These are phyloP conservation scores for Flaveria sonorensis DNA, from an alignment of 129 eudicot species.

Conservation along the genomic window DNA sequence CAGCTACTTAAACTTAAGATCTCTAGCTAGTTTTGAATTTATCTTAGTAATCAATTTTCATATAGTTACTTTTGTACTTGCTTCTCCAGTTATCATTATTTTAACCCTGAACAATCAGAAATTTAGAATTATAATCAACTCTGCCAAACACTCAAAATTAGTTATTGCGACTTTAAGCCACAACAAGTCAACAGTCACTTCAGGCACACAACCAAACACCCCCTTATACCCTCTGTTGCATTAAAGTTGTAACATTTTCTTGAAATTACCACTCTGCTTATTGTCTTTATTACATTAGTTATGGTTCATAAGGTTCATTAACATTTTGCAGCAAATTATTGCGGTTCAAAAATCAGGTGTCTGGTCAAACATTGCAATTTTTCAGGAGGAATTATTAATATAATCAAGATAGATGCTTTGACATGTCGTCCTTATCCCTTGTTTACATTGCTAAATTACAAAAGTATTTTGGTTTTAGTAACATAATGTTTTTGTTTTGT, in stretches of 20 bases:
- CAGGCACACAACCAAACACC: neutral
- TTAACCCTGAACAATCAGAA: neutral
- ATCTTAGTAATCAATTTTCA: too few relatives aligned
- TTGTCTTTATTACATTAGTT: neutral
- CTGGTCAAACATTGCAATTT: slow-evolving; percentile 15
- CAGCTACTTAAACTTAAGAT: too few relatives aligned
- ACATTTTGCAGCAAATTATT: neutral
- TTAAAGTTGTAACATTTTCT: too few relatives aligned
- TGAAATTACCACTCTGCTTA: too few relatives aligned
- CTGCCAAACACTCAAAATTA: slow-evolving; percentile 3
- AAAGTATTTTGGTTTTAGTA: neutral
- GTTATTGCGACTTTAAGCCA: neutral
- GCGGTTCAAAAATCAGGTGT: neutral
- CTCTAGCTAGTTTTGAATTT: too few relatives aligned
- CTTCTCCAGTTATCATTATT: neutral
- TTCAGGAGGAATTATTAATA: neutral
- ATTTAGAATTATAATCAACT: neutral
- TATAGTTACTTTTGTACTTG: too few relatives aligned
- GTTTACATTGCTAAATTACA: neutral
- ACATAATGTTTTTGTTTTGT: neutral
- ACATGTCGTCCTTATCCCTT: slow-evolving; percentile 15
- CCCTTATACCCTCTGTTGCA: too few relatives aligned
- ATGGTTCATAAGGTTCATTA: neutral
- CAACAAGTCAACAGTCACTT: neutral
- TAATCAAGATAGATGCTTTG: slow-evolving; percentile 19